These are phyloP conservation scores for Peltaster fructicola DNA, from an alignment of 2,329 filamentous ascomycete genomes.

Conservation along the genomic window DNA sequence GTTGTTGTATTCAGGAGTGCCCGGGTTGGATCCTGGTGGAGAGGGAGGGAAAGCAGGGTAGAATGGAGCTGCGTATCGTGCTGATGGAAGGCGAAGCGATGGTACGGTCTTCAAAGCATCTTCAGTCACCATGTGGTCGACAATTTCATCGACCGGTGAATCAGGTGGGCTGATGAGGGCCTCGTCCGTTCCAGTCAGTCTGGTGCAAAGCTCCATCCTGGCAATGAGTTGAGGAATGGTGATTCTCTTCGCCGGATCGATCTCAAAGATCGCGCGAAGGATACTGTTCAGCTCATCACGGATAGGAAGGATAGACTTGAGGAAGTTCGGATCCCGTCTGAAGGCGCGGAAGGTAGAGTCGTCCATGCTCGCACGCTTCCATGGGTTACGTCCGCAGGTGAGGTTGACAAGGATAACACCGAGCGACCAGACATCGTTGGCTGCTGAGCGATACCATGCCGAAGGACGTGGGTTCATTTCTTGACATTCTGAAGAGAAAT, in stretches of 20 bases:
- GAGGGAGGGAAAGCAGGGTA: too few relatives aligned
- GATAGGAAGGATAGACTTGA: slow-evolving; percentile 82
- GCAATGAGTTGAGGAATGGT: slow-evolving; percentile 60
- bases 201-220: slow-evolving; percentile 39
- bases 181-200: slow-evolving; percentile 41
- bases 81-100: too few relatives aligned
- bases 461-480: slow-evolving; percentile 51
- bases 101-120: too few relatives aligned
- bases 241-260: slow-evolving; percentile 67
- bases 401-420: slow-evolving; percentile 96
- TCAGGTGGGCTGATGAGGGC: slow-evolving; percentile 27
- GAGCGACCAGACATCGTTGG: slow-evolving; percentile 97
- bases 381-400: slow-evolving; percentile 93
- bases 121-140: too few relatives aligned
- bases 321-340: slow-evolving; percentile 66
- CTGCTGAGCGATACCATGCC: slow-evolving; percentile 72
- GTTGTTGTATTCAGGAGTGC: too few relatives aligned
- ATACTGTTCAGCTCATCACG: slow-evolving; percentile 81
- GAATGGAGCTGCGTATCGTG: too few relatives aligned
- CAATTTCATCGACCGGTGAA: too few relatives aligned
- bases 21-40: too few relatives aligned
- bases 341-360: slow-evolving; percentile 92
- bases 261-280: slow-evolving; percentile 70
- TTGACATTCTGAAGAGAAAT: slow-evolving; percentile 57
- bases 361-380: slow-evolving; percentile 87